Base-by-base conservation (phyloP, 768 basidiomycete genomes). In the Leccinum variicolor region DNA sequence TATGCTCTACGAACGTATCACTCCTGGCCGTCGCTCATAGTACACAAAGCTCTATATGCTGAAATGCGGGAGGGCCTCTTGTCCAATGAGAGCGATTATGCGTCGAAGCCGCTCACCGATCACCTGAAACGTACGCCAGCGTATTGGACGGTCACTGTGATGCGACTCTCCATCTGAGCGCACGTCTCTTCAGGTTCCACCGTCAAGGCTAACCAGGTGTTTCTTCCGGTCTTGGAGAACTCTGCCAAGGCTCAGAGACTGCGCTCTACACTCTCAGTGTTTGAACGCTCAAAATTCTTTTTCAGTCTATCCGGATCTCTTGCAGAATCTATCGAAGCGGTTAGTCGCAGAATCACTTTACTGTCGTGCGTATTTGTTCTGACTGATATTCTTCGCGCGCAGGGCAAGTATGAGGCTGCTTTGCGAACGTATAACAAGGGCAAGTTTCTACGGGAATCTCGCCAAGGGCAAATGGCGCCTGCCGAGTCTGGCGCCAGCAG, bases 351-450 rank as follows among this genome's bases (percentile, higher is more conserved):
- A 6, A 14, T 10, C 1, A 25, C 19, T 43, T 41, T 25, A 5
- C 3, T 25, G 28, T 13, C 54, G 33, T 47, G 6, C 6, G n/a
- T 26, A 17, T 4, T 47, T 6, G 56, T 33, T n/a, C n/a, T 59
- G 53, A 52, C 54, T 10, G 26, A 28, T 46, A 29, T 53, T 21
- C 5, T 39, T 39, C n/a, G n/a, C 23, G n/a, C 26, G 1, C 64
- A 97, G 94, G 93, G 94, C 14, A 90, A 90, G 54, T 98, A 95
- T 69, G 97, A 98, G 57, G 84, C 88, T 33, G 96, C 95, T 0
- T 78, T 99, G 67, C 84, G 94, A 19, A 94, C 97, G 64, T 99
- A 98, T 78, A 96, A 96, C 76, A 98, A 97, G 72, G 97, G 96
- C 21, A 92, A 94, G 62, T 87, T 90, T 72, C 77, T 98, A 28